Percentiles rank a stretch among this genome's conserved stretches.
phyloP scores from a whole-genome alignment of 768 basidiomycete genomes.

The Amylocystis lapponica region DNA sequence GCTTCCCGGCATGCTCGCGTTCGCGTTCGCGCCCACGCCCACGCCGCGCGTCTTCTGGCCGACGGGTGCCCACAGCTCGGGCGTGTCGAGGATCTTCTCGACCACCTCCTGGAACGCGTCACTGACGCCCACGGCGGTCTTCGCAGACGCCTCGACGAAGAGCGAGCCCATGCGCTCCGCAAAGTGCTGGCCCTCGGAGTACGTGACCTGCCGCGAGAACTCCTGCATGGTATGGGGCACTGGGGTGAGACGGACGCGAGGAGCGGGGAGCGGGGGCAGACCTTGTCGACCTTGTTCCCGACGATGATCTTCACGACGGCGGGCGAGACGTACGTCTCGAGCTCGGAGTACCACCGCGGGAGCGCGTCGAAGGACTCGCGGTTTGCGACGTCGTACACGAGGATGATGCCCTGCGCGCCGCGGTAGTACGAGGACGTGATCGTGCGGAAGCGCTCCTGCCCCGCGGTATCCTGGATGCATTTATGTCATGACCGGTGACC shows the following conservation, averaged over 20 bases:
- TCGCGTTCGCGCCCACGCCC: slow-evolving; percentile 2
- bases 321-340: slow-evolving; percentile 86
- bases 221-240: slow-evolving; percentile 46
- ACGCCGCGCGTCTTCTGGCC: slow-evolving; percentile 13
- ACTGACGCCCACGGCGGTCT: slow-evolving; percentile 79
- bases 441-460: slow-evolving; percentile 94
- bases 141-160: slow-evolving; percentile 91
- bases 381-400: slow-evolving; percentile 94
- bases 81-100: slow-evolving; percentile 74
- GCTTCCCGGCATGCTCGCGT: slow-evolving; percentile 37
- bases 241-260: neutral
- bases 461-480: slow-evolving; percentile 80
- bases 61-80: slow-evolving; percentile 58
- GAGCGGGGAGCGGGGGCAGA: slow-evolving; percentile 16
- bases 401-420: slow-evolving; percentile 77
- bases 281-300: slow-evolving; percentile 93
- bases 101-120: slow-evolving; percentile 79
- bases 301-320: slow-evolving; percentile 93
- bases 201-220: slow-evolving; percentile 82
- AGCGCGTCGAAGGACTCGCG: slow-evolving; percentile 91
- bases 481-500: neutral
- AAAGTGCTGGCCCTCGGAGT: slow-evolving; percentile 71
- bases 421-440: slow-evolving; percentile 95
- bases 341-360: slow-evolving; percentile 88
- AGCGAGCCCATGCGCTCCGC: slow-evolving; percentile 77